Percentiles rank a stretch among this genome's conserved stretches.
These are phyloP conservation scores for Hyaloperonospora brassicae DNA, from an alignment of 352 stramenopile genomes.

Conservation along the genomic window DNA sequence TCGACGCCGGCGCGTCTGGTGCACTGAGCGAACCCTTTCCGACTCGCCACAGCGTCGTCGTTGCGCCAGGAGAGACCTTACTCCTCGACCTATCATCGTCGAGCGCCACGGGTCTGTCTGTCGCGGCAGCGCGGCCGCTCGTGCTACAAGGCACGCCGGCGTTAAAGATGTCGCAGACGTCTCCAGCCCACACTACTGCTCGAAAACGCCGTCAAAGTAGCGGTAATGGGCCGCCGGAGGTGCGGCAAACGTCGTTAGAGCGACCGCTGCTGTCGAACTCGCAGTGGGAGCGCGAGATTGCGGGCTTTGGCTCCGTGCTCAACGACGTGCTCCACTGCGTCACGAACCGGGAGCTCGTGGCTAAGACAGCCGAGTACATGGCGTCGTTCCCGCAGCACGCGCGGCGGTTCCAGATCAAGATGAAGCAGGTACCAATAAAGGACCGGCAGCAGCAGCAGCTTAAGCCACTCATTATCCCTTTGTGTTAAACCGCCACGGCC, in stretches of 20 bases:
- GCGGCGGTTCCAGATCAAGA: slow-evolving; percentile 79
- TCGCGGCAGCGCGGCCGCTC: slow-evolving; percentile 2
- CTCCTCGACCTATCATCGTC: slow-evolving; percentile 3
- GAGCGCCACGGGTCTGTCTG: slow-evolving; percentile 6
- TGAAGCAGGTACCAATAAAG: slow-evolving; percentile 66
- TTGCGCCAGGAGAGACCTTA: slow-evolving; percentile 7
- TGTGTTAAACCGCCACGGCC: slow-evolving; percentile 18
- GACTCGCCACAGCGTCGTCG: not conserved
- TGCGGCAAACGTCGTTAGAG: slow-evolving; percentile 9
- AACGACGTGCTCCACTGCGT: slow-evolving; percentile 67
- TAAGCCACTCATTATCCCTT: slow-evolving; percentile 9
- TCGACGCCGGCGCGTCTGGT: slow-evolving; percentile 1
- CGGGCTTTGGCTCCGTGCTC: slow-evolving; percentile 57
- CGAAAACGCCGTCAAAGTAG: slow-evolving; percentile 19
- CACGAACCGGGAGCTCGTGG: slow-evolving; percentile 63
- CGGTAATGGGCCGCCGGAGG: slow-evolving; percentile 4
- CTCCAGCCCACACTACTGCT: slow-evolving; percentile 4
- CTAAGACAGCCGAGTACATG: slow-evolving; percentile 69
- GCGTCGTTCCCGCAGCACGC: slow-evolving; percentile 59
- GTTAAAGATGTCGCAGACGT: slow-evolving; percentile 8
- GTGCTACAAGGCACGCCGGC: slow-evolving; percentile 10
- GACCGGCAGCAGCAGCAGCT: slow-evolving; percentile 4
- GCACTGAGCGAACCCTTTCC: slow-evolving; percentile 2
- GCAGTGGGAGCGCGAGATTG: slow-evolving; percentile 65
- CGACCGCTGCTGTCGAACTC: slow-evolving; percentile 51